phyloP scores from a whole-genome alignment of 306 rosid species.

The Ormosia emarginata region DNA sequence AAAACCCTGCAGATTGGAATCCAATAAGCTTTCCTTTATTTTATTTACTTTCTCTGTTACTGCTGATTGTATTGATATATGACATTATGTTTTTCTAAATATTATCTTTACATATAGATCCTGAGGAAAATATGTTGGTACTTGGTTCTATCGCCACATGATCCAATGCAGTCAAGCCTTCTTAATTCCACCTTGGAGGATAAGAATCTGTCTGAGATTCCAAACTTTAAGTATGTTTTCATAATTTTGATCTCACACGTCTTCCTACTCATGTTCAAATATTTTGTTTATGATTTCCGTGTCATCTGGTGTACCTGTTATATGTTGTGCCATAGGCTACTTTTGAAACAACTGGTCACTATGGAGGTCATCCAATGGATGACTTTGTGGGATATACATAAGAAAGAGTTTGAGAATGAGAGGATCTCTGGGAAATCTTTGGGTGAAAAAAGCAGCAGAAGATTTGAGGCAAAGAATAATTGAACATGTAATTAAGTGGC shows the following conservation, averaged over 20 bases:
- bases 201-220: no score
- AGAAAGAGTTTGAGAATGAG: slow-evolving; percentile 78
- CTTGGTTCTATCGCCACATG: no score
- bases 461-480: slow-evolving; percentile 83
- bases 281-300: slow-evolving; percentile 1
- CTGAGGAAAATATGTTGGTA: no score
- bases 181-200: no score
- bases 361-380: slow-evolving; percentile 97
- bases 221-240: no score
- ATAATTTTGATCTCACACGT: neutral
- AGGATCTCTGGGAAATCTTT: slow-evolving; percentile 66
- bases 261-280: neutral
- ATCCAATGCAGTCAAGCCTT: no score
- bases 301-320: neutral
- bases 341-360: slow-evolving; percentile 80
- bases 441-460: slow-evolving; percentile 83
- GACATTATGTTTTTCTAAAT: no score
- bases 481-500: slow-evolving; percentile 59
- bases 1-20: slow-evolving; percentile 61
- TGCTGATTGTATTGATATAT: no score
- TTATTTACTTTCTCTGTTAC: no score
- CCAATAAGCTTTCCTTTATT: slow-evolving; percentile 53
- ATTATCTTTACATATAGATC: no score
- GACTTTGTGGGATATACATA: slow-evolving; percentile 67
- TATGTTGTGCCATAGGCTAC: slow-evolving; percentile 41